Evolutionary conservation across 73 alveolate genomes (phyloP).

Genomic region (Paraurostyla sp.): DNA sequence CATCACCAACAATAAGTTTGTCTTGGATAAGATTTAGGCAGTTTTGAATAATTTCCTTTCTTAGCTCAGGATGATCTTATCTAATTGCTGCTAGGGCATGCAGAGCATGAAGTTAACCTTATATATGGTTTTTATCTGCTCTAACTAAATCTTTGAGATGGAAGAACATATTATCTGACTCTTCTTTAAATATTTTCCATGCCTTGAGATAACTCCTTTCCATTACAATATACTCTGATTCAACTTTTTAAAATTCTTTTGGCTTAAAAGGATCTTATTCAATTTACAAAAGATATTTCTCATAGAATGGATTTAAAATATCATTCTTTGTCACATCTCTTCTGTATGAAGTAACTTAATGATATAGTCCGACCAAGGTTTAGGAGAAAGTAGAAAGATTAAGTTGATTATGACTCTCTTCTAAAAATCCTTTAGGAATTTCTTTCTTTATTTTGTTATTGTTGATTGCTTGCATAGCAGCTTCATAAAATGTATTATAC

Average conservation of each 20-base stretch:
- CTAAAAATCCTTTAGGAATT: not conserved
- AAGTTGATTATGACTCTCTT: not conserved
- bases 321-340: not conserved
- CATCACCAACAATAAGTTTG: not conserved
- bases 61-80: slow-evolving; percentile 3
- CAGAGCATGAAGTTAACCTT: not conserved
- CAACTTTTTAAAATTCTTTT: not conserved
- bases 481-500: slow-evolving; percentile 33
- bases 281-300: not conserved
- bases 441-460: not conserved
- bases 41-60: not conserved
- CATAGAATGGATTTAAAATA: slow-evolving; percentile 35
- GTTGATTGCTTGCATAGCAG: not conserved
- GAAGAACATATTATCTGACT: not conserved
- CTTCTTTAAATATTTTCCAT: slow-evolving; percentile 6
- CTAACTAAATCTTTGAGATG: slow-evolving; percentile 17
- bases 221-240: slow-evolving; percentile 4
- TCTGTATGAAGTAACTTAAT: slow-evolving; percentile 21
- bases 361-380: not conserved
- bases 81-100: not conserved
- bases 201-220: slow-evolving; percentile 32
- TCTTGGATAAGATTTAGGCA: not conserved
- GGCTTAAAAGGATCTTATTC: not conserved
- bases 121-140: not conserved
- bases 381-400: slow-evolving; percentile 14